phyloP scores from a whole-genome alignment of 345 rosid species.

The Salix dunnii region DNA sequence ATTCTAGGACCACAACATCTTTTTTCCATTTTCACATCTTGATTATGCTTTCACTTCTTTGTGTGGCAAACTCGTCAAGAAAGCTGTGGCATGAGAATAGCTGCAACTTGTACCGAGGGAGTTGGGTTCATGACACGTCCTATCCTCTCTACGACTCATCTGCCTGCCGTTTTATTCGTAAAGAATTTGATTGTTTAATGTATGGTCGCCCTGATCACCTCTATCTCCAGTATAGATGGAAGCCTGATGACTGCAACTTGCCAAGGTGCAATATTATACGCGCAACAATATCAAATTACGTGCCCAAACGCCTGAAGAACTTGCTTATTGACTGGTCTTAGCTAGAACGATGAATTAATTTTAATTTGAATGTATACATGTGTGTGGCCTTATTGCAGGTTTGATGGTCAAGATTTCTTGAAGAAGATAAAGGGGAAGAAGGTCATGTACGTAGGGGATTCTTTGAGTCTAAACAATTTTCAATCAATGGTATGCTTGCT shows the following conservation, averaged over 20 bases:
- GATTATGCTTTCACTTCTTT: background rate
- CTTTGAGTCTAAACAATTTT: constrained; percentile 52
- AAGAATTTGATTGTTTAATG: constrained; percentile 74
- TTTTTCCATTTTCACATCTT: background rate
- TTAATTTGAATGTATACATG: too few species aligned
- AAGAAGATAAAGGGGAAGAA: constrained; percentile 40
- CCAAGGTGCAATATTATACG: constrained; percentile 42
- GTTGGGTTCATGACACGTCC: constrained; percentile 63
- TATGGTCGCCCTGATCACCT: constrained; percentile 75
- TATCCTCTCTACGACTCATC: constrained; percentile 71
- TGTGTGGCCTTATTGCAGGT: too few species aligned
- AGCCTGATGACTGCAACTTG: constrained; percentile 57
- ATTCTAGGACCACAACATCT: background rate
- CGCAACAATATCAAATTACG: too few species aligned
- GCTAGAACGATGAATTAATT: too few species aligned
- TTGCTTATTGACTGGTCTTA: too few species aligned
- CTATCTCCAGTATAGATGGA: constrained; percentile 78
- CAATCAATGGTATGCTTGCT: constrained; percentile 56
- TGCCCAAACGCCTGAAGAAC: too few species aligned
- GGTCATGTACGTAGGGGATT: constrained; percentile 66
- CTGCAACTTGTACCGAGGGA: constrained; percentile 65
- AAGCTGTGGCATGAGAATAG: background rate
- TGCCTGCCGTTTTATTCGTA: constrained; percentile 63
- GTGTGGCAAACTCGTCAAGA: background rate
- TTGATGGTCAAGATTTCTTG: constrained; percentile 34